Evolutionary conservation across 805 yeast genomes (phyloP).

Genomic region (Wickerhamiella sergipiensis): DNA sequence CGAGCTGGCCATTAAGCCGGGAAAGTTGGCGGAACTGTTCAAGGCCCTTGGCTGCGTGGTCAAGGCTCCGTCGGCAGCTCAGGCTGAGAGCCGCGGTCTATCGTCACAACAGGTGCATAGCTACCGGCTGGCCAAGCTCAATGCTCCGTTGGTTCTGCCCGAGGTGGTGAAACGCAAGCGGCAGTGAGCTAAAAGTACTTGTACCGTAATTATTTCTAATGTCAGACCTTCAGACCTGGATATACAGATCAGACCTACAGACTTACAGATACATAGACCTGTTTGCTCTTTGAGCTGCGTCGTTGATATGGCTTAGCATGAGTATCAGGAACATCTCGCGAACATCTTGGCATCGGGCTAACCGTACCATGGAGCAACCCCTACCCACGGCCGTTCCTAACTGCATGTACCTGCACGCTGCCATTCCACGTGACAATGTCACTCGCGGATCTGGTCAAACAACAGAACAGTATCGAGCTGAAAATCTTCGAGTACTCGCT

Average conservation of each 20-base stretch:
- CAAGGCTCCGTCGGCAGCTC: slow-evolving; percentile 43
- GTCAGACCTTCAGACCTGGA: too few relatives aligned
- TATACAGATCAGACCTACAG: too few relatives aligned
- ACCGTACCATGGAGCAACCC: too few relatives aligned
- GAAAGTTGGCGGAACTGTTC: slow-evolving; percentile 52
- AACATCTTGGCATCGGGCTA: not conserved
- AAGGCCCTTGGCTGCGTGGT: slow-evolving; percentile 72
- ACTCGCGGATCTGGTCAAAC: slow-evolving; percentile 6
- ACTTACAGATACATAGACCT: too few relatives aligned
- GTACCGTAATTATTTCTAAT: too few relatives aligned
- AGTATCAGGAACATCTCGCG: too few relatives aligned
- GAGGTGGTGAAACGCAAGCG: slow-evolving; percentile 50
- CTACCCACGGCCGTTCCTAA: not conserved
- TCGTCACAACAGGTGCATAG: slow-evolving; percentile 28
- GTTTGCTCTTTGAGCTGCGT: too few relatives aligned
- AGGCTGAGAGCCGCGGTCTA: slow-evolving; percentile 26
- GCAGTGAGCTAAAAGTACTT: not conserved
- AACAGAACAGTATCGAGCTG: slow-evolving; percentile 13
- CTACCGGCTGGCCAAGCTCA: slow-evolving; percentile 69
- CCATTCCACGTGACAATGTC: slow-evolving; percentile 2
- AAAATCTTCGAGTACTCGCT: slow-evolving; percentile 14
- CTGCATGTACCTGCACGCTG: not conserved
- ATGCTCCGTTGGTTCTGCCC: slow-evolving; percentile 83
- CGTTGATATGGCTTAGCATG: too few relatives aligned
- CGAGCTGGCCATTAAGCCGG: slow-evolving; percentile 70